Conservation (phyloP, 768 basidiomycete species). For the Chlorophyllum brunneum region DNA sequence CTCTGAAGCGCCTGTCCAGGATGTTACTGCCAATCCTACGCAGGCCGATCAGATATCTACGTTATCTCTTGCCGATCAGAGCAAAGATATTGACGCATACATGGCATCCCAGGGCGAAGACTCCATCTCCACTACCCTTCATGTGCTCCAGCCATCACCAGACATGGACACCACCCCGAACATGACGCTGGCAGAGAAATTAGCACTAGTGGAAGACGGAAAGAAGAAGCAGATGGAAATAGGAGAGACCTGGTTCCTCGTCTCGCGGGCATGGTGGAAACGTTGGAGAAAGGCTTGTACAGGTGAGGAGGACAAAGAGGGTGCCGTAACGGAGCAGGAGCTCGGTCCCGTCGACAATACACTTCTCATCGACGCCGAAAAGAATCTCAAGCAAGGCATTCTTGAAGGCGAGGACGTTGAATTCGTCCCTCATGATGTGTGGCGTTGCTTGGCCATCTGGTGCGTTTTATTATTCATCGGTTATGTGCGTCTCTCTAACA, state of each 20-base stretch:
- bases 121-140: constrained; percentile 26
- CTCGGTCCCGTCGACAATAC: constrained; percentile 78
- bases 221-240: constrained; percentile 47
- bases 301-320: constrained; percentile 67
- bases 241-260: constrained; percentile 78
- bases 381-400: constrained; percentile 40
- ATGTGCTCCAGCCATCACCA: constrained; percentile 16
- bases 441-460: constrained; percentile 69
- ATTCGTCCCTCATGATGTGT: constrained; percentile 69
- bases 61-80: constrained; percentile 38
- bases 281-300: constrained; percentile 73
- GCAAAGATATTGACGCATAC: constrained; percentile 63
- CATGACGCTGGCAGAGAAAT: constrained; percentile 42
- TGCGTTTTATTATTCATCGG: constrained; percentile 32
- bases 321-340: constrained; percentile 53
- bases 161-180: constrained; percentile 19
- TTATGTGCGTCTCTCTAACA: constrained; percentile 4
- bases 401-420: constrained; percentile 69
- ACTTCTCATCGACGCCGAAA: constrained; percentile 51
- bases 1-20: constrained; percentile 57
- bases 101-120: constrained; percentile 57
- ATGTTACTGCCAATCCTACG: constrained; percentile 34
- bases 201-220: constrained; percentile 44
- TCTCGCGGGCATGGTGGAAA: constrained; percentile 68
- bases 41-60: constrained; percentile 39